Evolutionary conservation across 2,329 filamentous ascomycete species (phyloP).

Genomic region (Microsporum canis): DNA sequence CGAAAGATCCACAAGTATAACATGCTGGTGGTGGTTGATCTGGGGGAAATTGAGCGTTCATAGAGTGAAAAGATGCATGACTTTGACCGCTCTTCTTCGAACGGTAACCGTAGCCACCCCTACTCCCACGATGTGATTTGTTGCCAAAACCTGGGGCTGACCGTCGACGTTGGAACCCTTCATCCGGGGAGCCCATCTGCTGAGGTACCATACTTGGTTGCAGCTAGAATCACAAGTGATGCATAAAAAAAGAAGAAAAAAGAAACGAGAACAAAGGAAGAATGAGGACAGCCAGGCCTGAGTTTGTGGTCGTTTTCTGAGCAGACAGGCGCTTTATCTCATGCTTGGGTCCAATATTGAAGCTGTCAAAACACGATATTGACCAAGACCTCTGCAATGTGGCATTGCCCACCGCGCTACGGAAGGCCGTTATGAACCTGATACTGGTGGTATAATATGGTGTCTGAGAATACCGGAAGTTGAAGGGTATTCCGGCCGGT

Average conservation of each 20-base stretch:
- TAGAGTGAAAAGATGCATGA: conserved; percentile 5
- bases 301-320: background rate
- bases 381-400: background rate
- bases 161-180: conserved; percentile 4
- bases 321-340: background rate
- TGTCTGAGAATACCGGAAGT: background rate
- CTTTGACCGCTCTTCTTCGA: conserved; percentile 14
- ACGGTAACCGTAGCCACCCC: conserved; percentile 8
- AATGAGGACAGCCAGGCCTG: background rate
- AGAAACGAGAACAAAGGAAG: background rate
- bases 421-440: background rate
- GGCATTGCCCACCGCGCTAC: background rate
- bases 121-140: conserved; percentile 12
- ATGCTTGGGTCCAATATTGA: background rate
- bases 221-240: background rate
- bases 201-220: background rate
- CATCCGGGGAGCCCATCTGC: background rate
- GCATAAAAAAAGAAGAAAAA: background rate
- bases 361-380: background rate
- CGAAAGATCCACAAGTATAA: conserved; percentile 25
- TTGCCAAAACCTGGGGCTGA: conserved; percentile 7
- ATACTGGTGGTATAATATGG: background rate
- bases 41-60: conserved; percentile 7
- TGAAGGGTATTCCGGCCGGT: background rate
- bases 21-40: conserved; percentile 18